Evolutionary conservation across 1,284 basidiomycete species (phyloP).

Genomic region (Cutaneotrichosporon arboriforme): DNA sequence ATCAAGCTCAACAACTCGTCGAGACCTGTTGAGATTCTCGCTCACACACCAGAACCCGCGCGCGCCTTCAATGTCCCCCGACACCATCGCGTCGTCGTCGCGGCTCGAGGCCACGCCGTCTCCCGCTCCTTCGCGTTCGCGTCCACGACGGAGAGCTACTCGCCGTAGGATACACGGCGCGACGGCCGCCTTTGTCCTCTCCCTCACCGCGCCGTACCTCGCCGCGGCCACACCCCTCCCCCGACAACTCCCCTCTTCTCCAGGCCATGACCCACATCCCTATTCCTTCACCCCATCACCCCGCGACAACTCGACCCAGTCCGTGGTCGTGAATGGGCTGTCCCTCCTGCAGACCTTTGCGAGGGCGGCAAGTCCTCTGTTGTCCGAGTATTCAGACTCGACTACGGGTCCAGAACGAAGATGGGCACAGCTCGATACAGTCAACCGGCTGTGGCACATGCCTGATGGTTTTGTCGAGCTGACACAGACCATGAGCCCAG

Average conservation of each 20-base stretch:
- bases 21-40: too few species aligned
- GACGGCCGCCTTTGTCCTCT: conserved; percentile 21
- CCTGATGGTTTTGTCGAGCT: conserved; percentile 30
- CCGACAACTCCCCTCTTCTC: background rate
- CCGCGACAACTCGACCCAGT: background rate
- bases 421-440: conserved; percentile 16
- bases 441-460: background rate
- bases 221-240: conserved; percentile 16
- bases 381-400: background rate
- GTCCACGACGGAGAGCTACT: background rate
- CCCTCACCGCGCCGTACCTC: conserved; percentile 30
- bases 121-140: background rate
- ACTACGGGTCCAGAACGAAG: background rate
- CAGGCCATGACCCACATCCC: conserved; percentile 10
- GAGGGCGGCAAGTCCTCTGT: too few species aligned
- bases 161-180: background rate
- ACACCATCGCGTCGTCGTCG: conserved; percentile 13
- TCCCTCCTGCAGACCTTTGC: too few species aligned
- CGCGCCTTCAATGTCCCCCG: background rate
- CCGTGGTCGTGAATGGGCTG: too few species aligned
- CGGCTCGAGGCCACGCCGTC: conserved; percentile 1
- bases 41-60: background rate
- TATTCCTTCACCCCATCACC: too few species aligned
- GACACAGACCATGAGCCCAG: conserved; percentile 36
- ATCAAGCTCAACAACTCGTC: too few species aligned